phyloP scores from a whole-genome alignment of 345 rosid species.

The Linum lewisii region DNA sequence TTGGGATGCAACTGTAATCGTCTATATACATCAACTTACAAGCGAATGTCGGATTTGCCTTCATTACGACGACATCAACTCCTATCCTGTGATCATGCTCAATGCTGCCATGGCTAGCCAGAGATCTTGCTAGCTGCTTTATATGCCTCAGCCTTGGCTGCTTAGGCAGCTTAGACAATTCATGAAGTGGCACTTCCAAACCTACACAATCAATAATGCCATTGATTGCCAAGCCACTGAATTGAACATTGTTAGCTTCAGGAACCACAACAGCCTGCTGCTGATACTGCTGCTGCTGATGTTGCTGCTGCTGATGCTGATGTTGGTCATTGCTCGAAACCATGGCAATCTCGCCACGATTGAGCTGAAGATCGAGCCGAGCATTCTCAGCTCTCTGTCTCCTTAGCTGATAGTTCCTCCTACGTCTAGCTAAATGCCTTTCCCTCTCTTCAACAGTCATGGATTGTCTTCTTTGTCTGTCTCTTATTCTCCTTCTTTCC shows the following conservation, averaged over 20 bases:
- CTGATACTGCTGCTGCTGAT: not conserved
- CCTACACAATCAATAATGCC: conserved; percentile 28
- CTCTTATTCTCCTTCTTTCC: conserved; percentile 70
- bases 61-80: conserved; percentile 20
- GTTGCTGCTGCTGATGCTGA: not conserved
- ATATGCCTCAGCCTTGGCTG: conserved; percentile 55
- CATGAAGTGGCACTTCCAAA: conserved; percentile 49
- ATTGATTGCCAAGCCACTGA: conserved; percentile 13
- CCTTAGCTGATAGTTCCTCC: conserved; percentile 70
- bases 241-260: conserved; percentile 12
- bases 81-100: conserved; percentile 17
- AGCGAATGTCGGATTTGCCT: conserved; percentile 24
- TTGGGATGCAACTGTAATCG: not conserved
- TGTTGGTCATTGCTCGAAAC: conserved; percentile 12
- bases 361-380: conserved; percentile 29
- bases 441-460: conserved; percentile 89
- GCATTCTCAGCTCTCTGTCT: conserved; percentile 53
- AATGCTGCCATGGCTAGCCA: conserved; percentile 24
- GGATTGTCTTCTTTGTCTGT: conserved; percentile 77
- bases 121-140: conserved; percentile 69
- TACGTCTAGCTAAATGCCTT: conserved; percentile 81
- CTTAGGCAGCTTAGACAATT: conserved; percentile 35
- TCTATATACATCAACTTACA: conserved; percentile 42
- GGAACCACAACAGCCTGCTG: conserved; percentile 24
- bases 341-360: conserved; percentile 14